Evolutionary conservation across 2,329 filamentous ascomycete genomes (phyloP).

Genomic region (Sarocladiaceae sp.): DNA sequence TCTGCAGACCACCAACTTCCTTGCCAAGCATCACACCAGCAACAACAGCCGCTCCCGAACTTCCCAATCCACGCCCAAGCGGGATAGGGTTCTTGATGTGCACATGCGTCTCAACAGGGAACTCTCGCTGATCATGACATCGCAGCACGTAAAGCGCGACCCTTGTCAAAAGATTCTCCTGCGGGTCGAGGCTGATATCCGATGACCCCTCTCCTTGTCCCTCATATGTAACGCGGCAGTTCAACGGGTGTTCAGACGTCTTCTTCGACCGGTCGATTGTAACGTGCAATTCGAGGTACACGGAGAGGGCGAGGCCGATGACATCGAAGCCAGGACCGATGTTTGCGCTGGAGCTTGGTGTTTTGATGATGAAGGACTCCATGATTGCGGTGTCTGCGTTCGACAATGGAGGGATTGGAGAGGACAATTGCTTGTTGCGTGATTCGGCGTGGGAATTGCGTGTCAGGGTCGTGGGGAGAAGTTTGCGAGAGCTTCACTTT

Average conservation of each 20-base stretch:
- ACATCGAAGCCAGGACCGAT: conserved; percentile 98
- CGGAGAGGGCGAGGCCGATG: conserved; percentile 88
- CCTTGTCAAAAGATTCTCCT: conserved; percentile 88
- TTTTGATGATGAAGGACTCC: conserved; percentile 68
- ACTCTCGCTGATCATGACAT: conserved; percentile 82
- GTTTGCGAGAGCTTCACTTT: conserved; percentile 9
- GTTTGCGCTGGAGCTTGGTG: conserved; percentile 94
- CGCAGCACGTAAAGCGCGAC: conserved; percentile 92
- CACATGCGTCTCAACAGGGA: conserved; percentile 82
- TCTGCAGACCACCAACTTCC: conserved; percentile 74
- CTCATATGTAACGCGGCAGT: conserved; percentile 90
- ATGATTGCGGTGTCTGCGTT: conserved; percentile 29
- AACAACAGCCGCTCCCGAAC: conserved; percentile 50
- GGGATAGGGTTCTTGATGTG: conserved; percentile 97
- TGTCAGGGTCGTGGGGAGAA: not conserved
- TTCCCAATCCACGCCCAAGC: conserved; percentile 87
- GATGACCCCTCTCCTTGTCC: conserved; percentile 67
- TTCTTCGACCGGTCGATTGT: conserved; percentile 60
- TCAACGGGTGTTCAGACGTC: conserved; percentile 59
- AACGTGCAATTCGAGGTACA: conserved; percentile 88
- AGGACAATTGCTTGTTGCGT: not conserved
- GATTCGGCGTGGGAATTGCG: not conserved
- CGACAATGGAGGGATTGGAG: too few relatives aligned
- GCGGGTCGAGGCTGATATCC: conserved; percentile 77
- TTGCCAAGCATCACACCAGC: conserved; percentile 49